Base-by-base conservation (phyloP, 2,329 filamentous ascomycete species). In the Calonectria henricotiae region DNA sequence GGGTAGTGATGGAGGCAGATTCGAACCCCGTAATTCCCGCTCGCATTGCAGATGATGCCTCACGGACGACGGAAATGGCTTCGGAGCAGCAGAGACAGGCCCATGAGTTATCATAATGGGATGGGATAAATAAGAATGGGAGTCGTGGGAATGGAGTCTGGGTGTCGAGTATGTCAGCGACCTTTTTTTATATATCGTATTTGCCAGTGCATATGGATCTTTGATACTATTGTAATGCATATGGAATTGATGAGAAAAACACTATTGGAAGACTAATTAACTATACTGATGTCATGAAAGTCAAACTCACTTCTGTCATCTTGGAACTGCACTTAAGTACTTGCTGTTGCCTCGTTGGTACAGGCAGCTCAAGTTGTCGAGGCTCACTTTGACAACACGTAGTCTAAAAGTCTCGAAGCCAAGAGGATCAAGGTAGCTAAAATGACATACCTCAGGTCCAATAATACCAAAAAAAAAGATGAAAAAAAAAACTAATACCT, bases 191-290 rank as follows among this genome's bases (percentile, higher is more conserved):
- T 9, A 7, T 25, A 17, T 20, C 20, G 15, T 5, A 8, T 39
- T 39, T 6, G 35, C 35, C 8, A 23, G 37, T 17, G n/a, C n/a
- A 41, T 37, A 20, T 20, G 32, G 20, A 58, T 39, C 32, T 17
- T 39, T 39, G 39, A 58, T 58, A 58, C 20, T 58, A 17, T 58
- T 58, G 51, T 41, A 58, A 58, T 58, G 51, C 23, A 58, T 2
- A 58, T 37, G 51, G 51, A 51, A 39, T 39, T 25, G 23, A 55
- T 58, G 35, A 58, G 32, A 58, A 58, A 25, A 15, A 30, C 27
- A 30, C 4, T 30, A 30, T 30, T 7, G 27, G 7, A 30, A 30
- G 4, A 30, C 7, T 30, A 30, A 30, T 30, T 30, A 30, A 4
- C 27, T 30, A 30, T 30, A 7, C 7, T 30, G 4, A 32, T n/a